Percentiles rank a stretch among this genome's conserved stretches.
Evolutionary conservation across 1,139 yeast genomes (phyloP).

Genomic region (Yueomyces sp.): DNA sequence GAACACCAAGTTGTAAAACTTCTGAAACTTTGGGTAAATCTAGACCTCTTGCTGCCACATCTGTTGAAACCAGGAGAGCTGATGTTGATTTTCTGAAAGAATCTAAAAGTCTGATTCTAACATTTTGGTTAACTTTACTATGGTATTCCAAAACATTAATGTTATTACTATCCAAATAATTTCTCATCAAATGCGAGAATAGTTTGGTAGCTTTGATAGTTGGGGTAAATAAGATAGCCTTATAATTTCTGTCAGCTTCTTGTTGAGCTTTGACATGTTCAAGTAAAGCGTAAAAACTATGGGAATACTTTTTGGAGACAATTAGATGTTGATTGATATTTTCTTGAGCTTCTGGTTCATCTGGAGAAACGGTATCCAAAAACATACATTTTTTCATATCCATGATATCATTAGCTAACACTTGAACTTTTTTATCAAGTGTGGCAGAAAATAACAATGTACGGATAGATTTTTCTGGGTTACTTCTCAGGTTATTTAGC

Average conservation of each 20-base stretch:
- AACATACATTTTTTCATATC: constrained; percentile 46
- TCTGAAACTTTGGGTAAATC: constrained; percentile 79
- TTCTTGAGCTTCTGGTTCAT: constrained; percentile 69
- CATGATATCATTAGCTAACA: constrained; percentile 54
- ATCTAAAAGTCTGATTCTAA: constrained; percentile 20
- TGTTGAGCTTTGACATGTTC: constrained; percentile 29
- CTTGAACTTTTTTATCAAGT: constrained; percentile 51
- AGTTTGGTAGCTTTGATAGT: constrained; percentile 60
- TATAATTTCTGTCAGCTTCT: constrained; percentile 32
- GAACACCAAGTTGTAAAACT: constrained; percentile 71
- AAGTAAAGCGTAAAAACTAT: constrained; percentile 42
- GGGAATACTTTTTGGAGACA: constrained; percentile 34
- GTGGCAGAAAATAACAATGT: constrained; percentile 84
- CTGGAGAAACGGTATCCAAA: constrained; percentile 64
- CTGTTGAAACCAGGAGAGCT: constrained; percentile 69
- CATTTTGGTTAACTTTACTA: constrained; percentile 54
- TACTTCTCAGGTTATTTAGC: constrained; percentile 31
- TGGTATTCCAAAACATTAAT: constrained; percentile 35
- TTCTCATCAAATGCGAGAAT: constrained; percentile 29
- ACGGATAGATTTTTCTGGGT: constrained; percentile 30
- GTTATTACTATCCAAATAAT: constrained; percentile 5
- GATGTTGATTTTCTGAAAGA: constrained; percentile 24
- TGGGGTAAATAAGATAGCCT: constrained; percentile 74
- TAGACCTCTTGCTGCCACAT: constrained; percentile 95
- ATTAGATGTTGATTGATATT: constrained; percentile 59